Conservation (phyloP, 83 land plant species). For the Thuja plicata region DNA sequence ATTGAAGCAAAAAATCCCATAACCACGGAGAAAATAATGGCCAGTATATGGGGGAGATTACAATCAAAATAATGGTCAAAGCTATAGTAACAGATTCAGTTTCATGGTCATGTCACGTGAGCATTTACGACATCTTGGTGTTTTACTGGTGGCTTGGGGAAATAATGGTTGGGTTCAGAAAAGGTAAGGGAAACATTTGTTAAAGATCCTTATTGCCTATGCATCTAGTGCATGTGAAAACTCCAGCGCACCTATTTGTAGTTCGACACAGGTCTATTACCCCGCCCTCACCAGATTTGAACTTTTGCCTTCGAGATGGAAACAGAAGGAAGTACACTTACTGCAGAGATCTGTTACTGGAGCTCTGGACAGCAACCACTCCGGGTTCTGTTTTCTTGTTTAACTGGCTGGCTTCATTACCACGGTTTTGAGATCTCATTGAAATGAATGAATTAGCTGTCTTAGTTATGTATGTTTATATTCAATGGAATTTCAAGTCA, state of each 20-base stretch:
- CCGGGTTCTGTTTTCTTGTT: not conserved
- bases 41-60: constrained; percentile 43
- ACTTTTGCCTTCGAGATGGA: no score
- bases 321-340: no score
- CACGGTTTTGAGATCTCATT: not conserved
- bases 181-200: not conserved
- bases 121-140: not conserved
- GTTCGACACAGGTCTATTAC: no score
- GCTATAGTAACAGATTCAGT: not conserved
- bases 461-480: not conserved
- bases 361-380: no score
- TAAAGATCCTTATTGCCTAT: not conserved
- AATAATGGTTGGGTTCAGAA: not conserved
- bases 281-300: no score
- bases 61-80: constrained; percentile 51
- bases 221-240: no score
- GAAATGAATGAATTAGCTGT: not conserved
- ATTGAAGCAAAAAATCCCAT: constrained; percentile 89
- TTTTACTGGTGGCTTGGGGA: not conserved
- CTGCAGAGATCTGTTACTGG: no score
- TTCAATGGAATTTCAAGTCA: not conserved
- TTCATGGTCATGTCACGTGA: not conserved
- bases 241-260: no score
- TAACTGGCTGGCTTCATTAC: not conserved
- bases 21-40: constrained; percentile 65